Evolutionary conservation across 2,329 filamentous ascomycete genomes (phyloP), one percentile per base, ranked within the genome.

Genomic region (Rachicladosporium sp.): DNA sequence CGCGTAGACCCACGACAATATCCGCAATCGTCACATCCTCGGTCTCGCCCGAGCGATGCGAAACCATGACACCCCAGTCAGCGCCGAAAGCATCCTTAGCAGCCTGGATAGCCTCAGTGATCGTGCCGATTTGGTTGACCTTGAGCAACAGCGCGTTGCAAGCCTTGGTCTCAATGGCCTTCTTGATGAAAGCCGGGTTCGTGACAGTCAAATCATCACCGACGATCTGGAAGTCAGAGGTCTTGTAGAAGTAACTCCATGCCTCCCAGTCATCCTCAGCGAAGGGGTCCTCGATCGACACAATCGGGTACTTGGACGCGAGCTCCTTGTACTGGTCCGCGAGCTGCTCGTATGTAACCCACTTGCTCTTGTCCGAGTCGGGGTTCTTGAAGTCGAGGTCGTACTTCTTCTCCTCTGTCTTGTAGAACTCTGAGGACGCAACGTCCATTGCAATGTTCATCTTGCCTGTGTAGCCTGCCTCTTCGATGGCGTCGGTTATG

Each of bases 331-430:
- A 96, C 58, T 93, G 71, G 60, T 82, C 79, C 62, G 91, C 89
- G 48, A 98, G 82, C 73, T 98, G 74, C 76, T 96, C 86, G 70
- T 96, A 96, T 55, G 85, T 94, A 74, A 98, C 74, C 91, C 91
- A 96, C 79, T 98, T 96, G 74, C 69, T 76, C 62, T 80, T 76
- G 73, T 98, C 91, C 65, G 82, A 91, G 50, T 96, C 82, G 59
- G 91, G 89, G 80, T 98, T 98, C 85, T 98, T 96, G 85, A 96
- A 98, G 81, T 96, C 91, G 51, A 98, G 77, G 64, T 98, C 91
- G 78, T 98, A 98, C 77, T 96, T 96, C 83, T 96, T 95, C 64
- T 71, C 89, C 38, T 91, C 85, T 37, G 59, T 54, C 63, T 96
- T 96, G 82, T 98, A 98, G 78, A 98, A 98, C 69, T 98, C 91